Evolutionary conservation across 2,329 filamentous ascomycete genomes (phyloP), one percentile per base, ranked within the genome.

Genomic region (Colletotrichum costaricense): DNA sequence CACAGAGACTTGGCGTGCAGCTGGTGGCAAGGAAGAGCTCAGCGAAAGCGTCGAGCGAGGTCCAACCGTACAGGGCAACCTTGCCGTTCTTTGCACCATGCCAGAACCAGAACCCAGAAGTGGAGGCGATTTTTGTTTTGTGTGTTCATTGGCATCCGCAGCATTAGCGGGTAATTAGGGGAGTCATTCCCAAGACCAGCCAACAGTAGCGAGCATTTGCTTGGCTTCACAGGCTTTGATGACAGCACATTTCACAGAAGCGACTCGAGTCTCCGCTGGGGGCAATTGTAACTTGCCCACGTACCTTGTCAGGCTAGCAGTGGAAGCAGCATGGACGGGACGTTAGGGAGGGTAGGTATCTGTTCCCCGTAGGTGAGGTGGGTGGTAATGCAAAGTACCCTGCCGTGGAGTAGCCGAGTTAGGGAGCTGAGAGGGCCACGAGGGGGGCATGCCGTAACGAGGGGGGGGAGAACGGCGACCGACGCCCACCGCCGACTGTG

Each of bases 261-360:
- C n/a, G 46, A 67, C 49, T 42, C 38, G 38, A 42, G 38, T 42
- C 38, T 35, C 68, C 69, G 68, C 42, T 42, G 49, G 54, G 57
- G 55, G 28, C 55, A 19, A 38, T 55, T 55, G 30, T 14, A 16
- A 33, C 28, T 52, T 38, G 54, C 67, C 33, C 33, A 35, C 9
- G 33, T 35, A 35, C 33, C 33, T 35, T 35, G 33, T 35, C 11
- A 35, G 42, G 42, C 42, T 49, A 19, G 42, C 14, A 38, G 19
- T 42, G 38, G 14, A 42, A 42, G 38, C 38, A 42, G 38, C 38
- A 42, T 16, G 38, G 38, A 42, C 38, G 14, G 14, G 14, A 42
- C 14, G 14, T 42, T 42, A 42, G 38, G 38, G 38, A 42, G 38
- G 38, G 38, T 42, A 42, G 38, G 38, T 42, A 42, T 42, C 38